Conservation (phyloP, 805 yeast species). For the Diddensiella transvaalensis region DNA sequence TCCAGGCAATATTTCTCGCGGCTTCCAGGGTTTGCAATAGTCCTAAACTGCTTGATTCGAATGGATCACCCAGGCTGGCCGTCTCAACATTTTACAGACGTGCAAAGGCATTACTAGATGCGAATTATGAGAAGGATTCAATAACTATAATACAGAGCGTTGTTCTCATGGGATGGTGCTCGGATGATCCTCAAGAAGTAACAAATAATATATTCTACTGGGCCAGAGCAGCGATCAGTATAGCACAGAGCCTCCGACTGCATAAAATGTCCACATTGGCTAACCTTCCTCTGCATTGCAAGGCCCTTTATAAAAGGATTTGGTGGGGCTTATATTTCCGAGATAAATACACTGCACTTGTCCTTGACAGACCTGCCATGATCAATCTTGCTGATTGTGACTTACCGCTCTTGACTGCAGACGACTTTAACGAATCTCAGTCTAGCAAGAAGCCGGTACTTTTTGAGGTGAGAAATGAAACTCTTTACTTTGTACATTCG, state of each 20-base stretch:
- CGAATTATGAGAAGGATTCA: neutral
- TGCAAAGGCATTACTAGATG: neutral
- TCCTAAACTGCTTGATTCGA: slow-evolving; percentile 44
- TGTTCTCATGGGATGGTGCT: slow-evolving; percentile 34
- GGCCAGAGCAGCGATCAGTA: slow-evolving; percentile 58
- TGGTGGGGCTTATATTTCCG: slow-evolving; percentile 75
- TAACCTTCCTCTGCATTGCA: slow-evolving; percentile 38
- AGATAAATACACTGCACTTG: slow-evolving; percentile 63
- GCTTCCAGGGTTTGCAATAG: slow-evolving; percentile 58
- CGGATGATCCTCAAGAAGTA: slow-evolving; percentile 66
- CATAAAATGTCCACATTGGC: neutral
- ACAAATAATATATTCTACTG: slow-evolving; percentile 58
- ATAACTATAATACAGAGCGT: slow-evolving; percentile 34
- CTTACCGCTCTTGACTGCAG: slow-evolving; percentile 56
- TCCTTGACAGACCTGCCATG: slow-evolving; percentile 64
- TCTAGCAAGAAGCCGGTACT: slow-evolving; percentile 39
- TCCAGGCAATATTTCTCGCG: slow-evolving; percentile 60
- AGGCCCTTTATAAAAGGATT: slow-evolving; percentile 53
- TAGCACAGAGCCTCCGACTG: slow-evolving; percentile 10
- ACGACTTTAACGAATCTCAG: slow-evolving; percentile 39
- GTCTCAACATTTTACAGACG: slow-evolving; percentile 50
- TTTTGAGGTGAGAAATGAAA: slow-evolving; percentile 32
- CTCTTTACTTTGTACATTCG: slow-evolving; percentile 55
- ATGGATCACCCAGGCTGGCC: slow-evolving; percentile 44
- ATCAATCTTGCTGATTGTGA: slow-evolving; percentile 68